Evolutionary conservation across 192 early-diverging fungal species (phyloP), one percentile per base, ranked within the genome.

Genomic region (Coemansia guatemalensis): DNA sequence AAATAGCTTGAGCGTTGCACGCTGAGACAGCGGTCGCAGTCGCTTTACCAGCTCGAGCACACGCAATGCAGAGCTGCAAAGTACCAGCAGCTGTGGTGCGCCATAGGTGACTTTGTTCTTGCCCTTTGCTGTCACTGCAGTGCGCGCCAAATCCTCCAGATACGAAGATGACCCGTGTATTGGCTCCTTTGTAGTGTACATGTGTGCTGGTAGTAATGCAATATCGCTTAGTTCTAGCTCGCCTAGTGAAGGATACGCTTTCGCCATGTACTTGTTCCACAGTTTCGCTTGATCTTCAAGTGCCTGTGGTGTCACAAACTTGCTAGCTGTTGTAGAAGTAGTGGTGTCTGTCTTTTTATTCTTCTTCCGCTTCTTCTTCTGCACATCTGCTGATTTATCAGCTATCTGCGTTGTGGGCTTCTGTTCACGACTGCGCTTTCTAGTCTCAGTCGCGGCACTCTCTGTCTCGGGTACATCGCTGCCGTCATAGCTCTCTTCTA

Each of bases 221-320:
- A 72, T 61, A 39, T 72, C 69, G 0, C 50, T 53, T 4, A 81
- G 60, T 24, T 81, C 78, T 7, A 81, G 67, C 48, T 68, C 58
- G 0, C 65, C 63, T 18, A 81, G 62, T 0, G 61, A 59, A 5
- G 68, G 65, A 64, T 71, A 68, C 2, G 78, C 69, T 57, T 81
- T 81, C 26, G 53, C 53, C 78, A 81, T 71, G 59, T 51, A 75
- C 32, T 58, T 65, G 73, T 81, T 81, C 73, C 73, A 81, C 4
- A 75, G 5, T 0, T 56, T 47, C 0, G 65, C 69, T 32, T 81
- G 78, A 3, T 69, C 78, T 8, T 47, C 44, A 18, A 56, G 58
- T 0, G 48, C 24, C 7, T 14, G 23, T 1, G 78, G 78, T 4
- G 69, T 61, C 3, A 33, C 24, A 53, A 73, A 75, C 12, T 63